Percentiles rank a stretch among this genome's conserved stretches.
Conservation (phyloP, 1,139 yeast species). For the Oligophagozyma castellii region DNA sequence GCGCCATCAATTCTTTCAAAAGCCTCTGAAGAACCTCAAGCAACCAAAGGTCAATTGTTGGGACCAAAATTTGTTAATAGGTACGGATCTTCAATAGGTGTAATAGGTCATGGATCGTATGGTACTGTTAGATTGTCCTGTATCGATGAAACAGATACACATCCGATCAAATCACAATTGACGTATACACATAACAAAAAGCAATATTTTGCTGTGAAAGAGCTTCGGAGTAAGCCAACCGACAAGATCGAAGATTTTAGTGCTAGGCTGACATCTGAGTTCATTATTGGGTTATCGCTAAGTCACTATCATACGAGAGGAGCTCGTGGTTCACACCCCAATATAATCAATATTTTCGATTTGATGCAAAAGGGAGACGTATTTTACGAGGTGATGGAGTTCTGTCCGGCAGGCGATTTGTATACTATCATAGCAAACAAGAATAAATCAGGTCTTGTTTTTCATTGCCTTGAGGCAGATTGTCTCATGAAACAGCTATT, state of each 20-base stretch:
- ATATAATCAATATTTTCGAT: conserved; percentile 55
- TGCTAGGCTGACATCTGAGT: conserved; percentile 59
- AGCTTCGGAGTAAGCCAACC: conserved; percentile 33
- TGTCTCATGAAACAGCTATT: conserved; percentile 56
- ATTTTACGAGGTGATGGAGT: conserved; percentile 62
- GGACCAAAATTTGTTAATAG: conserved; percentile 30
- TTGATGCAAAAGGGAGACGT: conserved; percentile 42
- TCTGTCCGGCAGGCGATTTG: conserved; percentile 59
- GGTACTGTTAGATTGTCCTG: conserved; percentile 47
- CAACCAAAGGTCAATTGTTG: conserved; percentile 1
- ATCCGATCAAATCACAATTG: conserved; percentile 5
- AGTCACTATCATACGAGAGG: conserved; percentile 26
- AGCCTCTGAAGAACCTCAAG: conserved; percentile 5
- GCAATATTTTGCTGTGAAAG: conserved; percentile 54
- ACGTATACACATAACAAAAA: conserved; percentile 13
- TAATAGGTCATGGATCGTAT: conserved; percentile 54
- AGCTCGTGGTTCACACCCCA: conserved; percentile 29
- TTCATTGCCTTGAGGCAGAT: conserved; percentile 45
- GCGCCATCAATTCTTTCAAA: no score
- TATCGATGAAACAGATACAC: conserved; percentile 20
- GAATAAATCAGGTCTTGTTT: conserved; percentile 18
- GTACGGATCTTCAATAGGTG: conserved; percentile 46
- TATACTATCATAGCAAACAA: conserved; percentile 29
- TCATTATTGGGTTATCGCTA: conserved; percentile 54
- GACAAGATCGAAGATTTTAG: conserved; percentile 46